Base-by-base conservation (phyloP, 352 stramenopile species). In the Globisporangium heterothallicum region DNA sequence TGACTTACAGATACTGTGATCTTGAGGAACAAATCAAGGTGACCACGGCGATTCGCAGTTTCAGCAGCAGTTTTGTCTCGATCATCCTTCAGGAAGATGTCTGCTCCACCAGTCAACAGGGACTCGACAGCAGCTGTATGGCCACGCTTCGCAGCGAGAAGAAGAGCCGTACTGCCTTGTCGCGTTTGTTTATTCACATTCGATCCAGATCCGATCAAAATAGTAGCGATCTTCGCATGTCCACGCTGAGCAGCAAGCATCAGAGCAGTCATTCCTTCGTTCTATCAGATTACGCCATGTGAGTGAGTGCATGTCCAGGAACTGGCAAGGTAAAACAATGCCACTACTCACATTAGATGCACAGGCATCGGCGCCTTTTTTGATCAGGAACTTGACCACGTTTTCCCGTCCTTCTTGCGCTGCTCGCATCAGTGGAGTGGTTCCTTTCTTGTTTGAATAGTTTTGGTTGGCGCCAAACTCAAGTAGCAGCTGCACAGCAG, bases 1-100 rank as follows among this genome's bases (percentile, higher is more conserved):
- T 24, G 6, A 63, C 64, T 18, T 64, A 84, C 73, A 46, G 70
- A 66, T 32, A 93, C 82, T 6, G 82, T 91, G 53, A 94, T 89
- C 64, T 92, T 92, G 2, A 91, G 64, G 47, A 85, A 92, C 52
- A 94, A 59, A 42, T 92, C 80, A 34, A 92, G 76, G 38, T 94
- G 82, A 1, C 82, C 84, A 53, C 84, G 66, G 8, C 84, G 79
- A 42, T 91, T 78, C 2, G 84, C 84, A 26, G 79, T 93, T 49
- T 94, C 82, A 3, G 79, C 78, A 8, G 84, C 82, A 1, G 82
- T 92, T 68, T 94, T 94, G 58, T 92, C 74, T 2, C 84, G 79
- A 45, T 94, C 84, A 42, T 94, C 84, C 46, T 92, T 94, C 14
- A 92, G 66, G 46, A 91, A 94, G 42, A 94, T 92, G 45, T 94